Percentiles rank a stretch among this genome's conserved stretches.
phyloP scores from a whole-genome alignment of 176 grass and related monocot species.

The Avena eriantha region DNA sequence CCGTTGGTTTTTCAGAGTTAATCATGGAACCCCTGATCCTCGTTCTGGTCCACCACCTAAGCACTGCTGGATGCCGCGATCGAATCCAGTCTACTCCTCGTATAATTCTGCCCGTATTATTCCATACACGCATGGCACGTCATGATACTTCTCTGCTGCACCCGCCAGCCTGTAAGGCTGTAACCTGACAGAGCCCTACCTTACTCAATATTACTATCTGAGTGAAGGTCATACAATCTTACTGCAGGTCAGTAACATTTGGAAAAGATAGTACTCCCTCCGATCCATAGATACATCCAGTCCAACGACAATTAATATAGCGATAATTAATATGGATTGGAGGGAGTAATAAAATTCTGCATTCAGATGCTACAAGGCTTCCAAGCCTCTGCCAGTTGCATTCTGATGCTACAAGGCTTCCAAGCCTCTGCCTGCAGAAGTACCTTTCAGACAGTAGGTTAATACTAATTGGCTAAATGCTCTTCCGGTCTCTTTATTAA shows the following conservation, averaged over 20 bases:
- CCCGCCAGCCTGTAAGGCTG: constrained; percentile 15
- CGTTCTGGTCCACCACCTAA: background rate
- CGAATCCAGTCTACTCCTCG: constrained; percentile 8
- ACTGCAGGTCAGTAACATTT: background rate
- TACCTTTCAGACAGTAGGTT: background rate
- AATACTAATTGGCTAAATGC: background rate
- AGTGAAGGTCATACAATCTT: background rate
- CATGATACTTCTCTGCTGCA: constrained; percentile 17
- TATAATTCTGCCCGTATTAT: background rate
- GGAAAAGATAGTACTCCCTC: background rate
- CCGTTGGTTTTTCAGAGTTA: no score
- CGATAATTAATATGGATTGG: no score
- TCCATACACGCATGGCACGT: constrained; percentile 8
- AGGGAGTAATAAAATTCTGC: no score
- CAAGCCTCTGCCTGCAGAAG: background rate
- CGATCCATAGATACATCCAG: no score
- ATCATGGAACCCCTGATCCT: background rate
- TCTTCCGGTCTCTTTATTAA: constrained; percentile 44
- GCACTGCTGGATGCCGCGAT: constrained; percentile 21
- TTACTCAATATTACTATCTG: background rate
- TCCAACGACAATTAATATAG: no score
- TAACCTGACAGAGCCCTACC: background rate
- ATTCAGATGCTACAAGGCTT: background rate
- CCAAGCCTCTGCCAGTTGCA: background rate
- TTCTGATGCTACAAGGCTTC: no score